Conservation (phyloP, 768 basidiomycete species). For the Plicaturopsis crispa region DNA sequence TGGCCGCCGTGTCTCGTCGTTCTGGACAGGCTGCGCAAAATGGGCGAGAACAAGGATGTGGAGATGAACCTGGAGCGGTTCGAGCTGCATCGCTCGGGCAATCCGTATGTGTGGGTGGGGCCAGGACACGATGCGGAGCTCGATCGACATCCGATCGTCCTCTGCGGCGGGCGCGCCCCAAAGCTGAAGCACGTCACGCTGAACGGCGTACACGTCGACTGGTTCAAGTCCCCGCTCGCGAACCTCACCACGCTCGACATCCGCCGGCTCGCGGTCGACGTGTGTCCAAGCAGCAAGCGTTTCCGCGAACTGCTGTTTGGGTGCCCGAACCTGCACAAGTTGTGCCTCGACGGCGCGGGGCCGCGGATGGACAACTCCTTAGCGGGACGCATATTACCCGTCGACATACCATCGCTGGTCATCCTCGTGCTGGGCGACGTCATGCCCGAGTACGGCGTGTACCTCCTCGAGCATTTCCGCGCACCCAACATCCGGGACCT, state of each 20-base stretch:
- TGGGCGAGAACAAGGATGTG: conserved; percentile 15
- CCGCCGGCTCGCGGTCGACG: conserved; percentile 47
- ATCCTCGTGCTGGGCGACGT: conserved; percentile 53
- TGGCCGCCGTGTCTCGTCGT: conserved; percentile 47
- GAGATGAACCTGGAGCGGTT: conserved; percentile 47
- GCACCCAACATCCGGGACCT: conserved; percentile 53
- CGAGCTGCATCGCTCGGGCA: conserved; percentile 55
- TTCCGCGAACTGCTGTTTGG: conserved; percentile 46
- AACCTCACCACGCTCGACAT: conserved; percentile 63
- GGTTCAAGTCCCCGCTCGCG: conserved; percentile 35
- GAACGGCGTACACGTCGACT: conserved; percentile 57
- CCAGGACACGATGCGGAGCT: conserved; percentile 25
- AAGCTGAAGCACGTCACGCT: conserved; percentile 44
- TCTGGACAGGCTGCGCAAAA: conserved; percentile 34
- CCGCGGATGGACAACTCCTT: conserved; percentile 28
- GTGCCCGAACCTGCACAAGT: conserved; percentile 43
- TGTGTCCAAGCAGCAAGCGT: conserved; percentile 37
- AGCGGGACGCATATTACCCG: conserved; percentile 21
- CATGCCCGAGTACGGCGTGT: conserved; percentile 37
- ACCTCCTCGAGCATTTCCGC: conserved; percentile 38
- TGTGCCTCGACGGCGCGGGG: conserved; percentile 59
- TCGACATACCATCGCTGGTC: conserved; percentile 41
- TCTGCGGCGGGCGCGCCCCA: conserved; percentile 41
- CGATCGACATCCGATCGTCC: conserved; percentile 29
- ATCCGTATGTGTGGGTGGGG: conserved; percentile 38